A percentile compares a stretch with the other conserved stretches of the same genome.
Evolutionary conservation across 2,329 filamentous ascomycete genomes (phyloP).

Genomic region (Fonsecaea pedrosoi): DNA sequence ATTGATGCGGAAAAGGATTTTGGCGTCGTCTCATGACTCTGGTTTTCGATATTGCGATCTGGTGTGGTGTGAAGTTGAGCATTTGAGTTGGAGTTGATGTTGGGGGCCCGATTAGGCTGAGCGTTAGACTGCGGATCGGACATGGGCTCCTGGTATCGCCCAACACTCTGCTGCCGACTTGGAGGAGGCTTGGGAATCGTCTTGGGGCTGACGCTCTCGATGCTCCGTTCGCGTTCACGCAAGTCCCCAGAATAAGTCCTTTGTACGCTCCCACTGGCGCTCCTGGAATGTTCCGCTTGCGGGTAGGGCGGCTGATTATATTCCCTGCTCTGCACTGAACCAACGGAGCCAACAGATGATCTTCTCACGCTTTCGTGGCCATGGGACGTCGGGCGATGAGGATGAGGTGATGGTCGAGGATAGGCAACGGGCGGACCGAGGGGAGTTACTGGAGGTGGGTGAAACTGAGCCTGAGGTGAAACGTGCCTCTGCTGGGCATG

Average conservation of each 20-base stretch:
- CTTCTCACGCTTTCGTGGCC: conserved; percentile 39
- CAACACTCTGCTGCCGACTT: conserved; percentile 29
- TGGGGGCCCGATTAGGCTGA: conserved; percentile 16
- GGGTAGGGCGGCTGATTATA: conserved; percentile 24
- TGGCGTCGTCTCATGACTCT: conserved; percentile 28
- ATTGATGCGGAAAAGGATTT: conserved; percentile 28
- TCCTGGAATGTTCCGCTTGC: conserved; percentile 32
- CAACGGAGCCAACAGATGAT: conserved; percentile 36
- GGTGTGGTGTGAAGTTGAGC: conserved; percentile 26
- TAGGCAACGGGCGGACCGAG: conserved; percentile 39
- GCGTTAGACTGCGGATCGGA: conserved; percentile 21
- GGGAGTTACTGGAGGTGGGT: conserved; percentile 38
- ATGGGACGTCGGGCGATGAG: conserved; percentile 37
- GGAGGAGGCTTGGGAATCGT: conserved; percentile 40
- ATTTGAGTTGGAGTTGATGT: conserved; percentile 10
- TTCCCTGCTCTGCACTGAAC: conserved; percentile 36
- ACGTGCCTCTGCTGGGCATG: conserved; percentile 33
- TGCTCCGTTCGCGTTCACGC: conserved; percentile 39
- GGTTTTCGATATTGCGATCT: conserved; percentile 24
- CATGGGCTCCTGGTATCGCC: conserved; percentile 22
- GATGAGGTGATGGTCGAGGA: conserved; percentile 36
- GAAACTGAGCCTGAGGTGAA: conserved; percentile 36
- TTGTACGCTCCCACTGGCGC: conserved; percentile 34
- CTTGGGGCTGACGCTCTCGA: conserved; percentile 41
- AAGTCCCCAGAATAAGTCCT: conserved; percentile 37